Evolutionary conservation across 106 monocot genomes (phyloP).

Genomic region (Amphibolis antarctica): DNA sequence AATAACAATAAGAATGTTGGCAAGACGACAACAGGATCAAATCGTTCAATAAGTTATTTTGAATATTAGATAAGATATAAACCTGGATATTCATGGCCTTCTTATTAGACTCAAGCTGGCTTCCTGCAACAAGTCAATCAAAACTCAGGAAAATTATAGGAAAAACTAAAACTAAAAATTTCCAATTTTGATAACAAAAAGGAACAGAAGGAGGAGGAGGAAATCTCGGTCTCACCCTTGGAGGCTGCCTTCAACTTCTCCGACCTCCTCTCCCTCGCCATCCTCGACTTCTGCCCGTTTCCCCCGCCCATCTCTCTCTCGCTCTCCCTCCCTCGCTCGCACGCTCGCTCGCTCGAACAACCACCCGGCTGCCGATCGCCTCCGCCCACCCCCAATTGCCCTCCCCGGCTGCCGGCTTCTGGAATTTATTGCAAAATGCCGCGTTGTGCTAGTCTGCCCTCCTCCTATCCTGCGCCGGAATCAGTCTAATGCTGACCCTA

Average conservation of each 20-base stretch:
- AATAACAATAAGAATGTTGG: background rate
- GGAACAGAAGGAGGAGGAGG: background rate
- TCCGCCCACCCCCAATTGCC: too few relatives aligned
- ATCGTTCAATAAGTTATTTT: background rate
- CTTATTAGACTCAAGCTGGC: conserved; percentile 24
- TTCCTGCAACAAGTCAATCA: conserved; percentile 2
- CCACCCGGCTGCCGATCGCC: too few relatives aligned
- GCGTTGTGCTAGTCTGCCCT: too few relatives aligned
- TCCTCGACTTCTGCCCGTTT: conserved; percentile 79
- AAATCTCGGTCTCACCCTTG: conserved; percentile 24
- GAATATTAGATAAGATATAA: background rate
- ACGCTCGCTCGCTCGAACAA: too few relatives aligned
- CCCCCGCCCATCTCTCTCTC: conserved; percentile 54
- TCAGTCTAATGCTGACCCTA: too few relatives aligned
- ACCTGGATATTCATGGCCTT: conserved; percentile 30
- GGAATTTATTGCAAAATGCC: too few relatives aligned
- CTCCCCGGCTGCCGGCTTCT: too few relatives aligned
- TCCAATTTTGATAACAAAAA: background rate
- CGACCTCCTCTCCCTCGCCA: conserved; percentile 63
- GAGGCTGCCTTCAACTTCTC: conserved; percentile 45
- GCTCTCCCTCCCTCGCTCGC: background rate
- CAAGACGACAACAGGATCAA: background rate
- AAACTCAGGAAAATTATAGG: background rate
- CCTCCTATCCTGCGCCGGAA: too few relatives aligned
- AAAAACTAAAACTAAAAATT: background rate